Evolutionary conservation across 2,329 filamentous ascomycete genomes (phyloP).

Genomic region (Hymenoscyphus fraxineus): DNA sequence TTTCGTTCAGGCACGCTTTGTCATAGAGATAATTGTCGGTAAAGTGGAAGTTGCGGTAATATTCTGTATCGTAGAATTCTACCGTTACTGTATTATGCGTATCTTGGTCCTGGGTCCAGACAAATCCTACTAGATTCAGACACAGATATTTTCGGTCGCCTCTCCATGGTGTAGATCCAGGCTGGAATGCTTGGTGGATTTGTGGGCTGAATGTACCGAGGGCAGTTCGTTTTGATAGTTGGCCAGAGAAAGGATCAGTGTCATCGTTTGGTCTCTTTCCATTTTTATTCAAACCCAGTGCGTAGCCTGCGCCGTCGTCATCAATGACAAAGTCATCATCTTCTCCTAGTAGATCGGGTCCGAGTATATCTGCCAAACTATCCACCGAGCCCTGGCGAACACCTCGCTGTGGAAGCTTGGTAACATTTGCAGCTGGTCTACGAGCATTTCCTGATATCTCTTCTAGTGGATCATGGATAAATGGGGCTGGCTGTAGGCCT

Average conservation of each 20-base stretch:
- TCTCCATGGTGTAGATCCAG: slow-evolving; percentile 92
- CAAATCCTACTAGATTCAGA: slow-evolving; percentile 87
- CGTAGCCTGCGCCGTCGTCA: slow-evolving; percentile 91
- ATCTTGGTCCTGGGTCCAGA: slow-evolving; percentile 97
- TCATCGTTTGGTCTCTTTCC: slow-evolving; percentile 58
- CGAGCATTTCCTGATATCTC: slow-evolving; percentile 66
- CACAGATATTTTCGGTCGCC: slow-evolving; percentile 92
- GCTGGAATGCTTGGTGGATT: slow-evolving; percentile 83
- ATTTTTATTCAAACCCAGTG: slow-evolving; percentile 55
- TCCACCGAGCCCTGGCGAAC: slow-evolving; percentile 63
- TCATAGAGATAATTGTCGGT: slow-evolving; percentile 95
- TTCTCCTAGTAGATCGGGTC: slow-evolving; percentile 49
- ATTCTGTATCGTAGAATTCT: slow-evolving; percentile 94
- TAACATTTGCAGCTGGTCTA: slow-evolving; percentile 52
- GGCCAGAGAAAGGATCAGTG: slow-evolving; percentile 35
- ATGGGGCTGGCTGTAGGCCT: slow-evolving; percentile 70
- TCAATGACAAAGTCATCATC: slow-evolving; percentile 83
- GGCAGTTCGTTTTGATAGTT: slow-evolving; percentile 41
- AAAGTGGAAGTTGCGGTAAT: slow-evolving; percentile 93
- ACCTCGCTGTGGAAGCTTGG: slow-evolving; percentile 46
- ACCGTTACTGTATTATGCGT: slow-evolving; percentile 91
- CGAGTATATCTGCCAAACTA: slow-evolving; percentile 79
- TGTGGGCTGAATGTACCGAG: slow-evolving; percentile 47
- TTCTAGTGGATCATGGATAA: slow-evolving; percentile 74
- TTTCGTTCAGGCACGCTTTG: slow-evolving; percentile 86